Conservation (phyloP, 306 rosid species). For the Prinsepia uniflora region DNA sequence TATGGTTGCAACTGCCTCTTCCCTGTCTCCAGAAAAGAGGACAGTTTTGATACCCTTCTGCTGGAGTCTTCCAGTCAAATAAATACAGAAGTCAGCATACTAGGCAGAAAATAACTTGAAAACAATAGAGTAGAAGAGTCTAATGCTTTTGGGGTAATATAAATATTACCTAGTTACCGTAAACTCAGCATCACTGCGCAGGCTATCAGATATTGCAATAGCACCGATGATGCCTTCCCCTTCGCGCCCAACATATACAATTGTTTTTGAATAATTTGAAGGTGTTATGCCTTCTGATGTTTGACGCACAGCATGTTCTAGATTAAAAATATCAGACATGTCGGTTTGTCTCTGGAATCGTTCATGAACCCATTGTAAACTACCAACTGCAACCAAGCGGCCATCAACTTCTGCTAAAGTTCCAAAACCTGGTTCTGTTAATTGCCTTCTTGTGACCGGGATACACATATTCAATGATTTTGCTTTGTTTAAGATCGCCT, state of each 20-base stretch:
- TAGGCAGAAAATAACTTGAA: slow-evolving; percentile 18
- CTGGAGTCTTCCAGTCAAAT: slow-evolving; percentile 62
- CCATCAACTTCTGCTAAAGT: slow-evolving; percentile 85
- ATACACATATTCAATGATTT: slow-evolving; percentile 65
- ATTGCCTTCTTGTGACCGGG: slow-evolving; percentile 66
- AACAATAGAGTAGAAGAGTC: slow-evolving; percentile 3
- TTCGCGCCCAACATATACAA: slow-evolving; percentile 92
- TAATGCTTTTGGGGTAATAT: background rate
- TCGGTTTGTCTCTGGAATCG: slow-evolving; percentile 53
- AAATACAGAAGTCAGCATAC: slow-evolving; percentile 38
- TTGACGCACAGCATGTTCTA: slow-evolving; percentile 50
- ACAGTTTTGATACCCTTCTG: slow-evolving; percentile 80
- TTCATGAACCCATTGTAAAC: slow-evolving; percentile 67
- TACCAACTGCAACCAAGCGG: slow-evolving; percentile 77
- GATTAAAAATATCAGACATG: slow-evolving; percentile 45
- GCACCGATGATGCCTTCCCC: slow-evolving; percentile 91
- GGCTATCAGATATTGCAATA: slow-evolving; percentile 75
- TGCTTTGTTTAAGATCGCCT: slow-evolving; percentile 74
- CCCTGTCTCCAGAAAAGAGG: slow-evolving; percentile 97
- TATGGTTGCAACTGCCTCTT: slow-evolving; percentile 92
- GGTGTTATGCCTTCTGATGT: slow-evolving; percentile 41
- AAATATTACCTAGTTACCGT: slow-evolving; percentile 56
- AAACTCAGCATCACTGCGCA: slow-evolving; percentile 78
- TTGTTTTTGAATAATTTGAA: slow-evolving; percentile 67
- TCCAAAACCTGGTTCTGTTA: slow-evolving; percentile 94